These are phyloP conservation scores for Boletus vermiculosoides DNA, from an alignment of 768 basidiomycete species.

Conservation along the genomic window DNA sequence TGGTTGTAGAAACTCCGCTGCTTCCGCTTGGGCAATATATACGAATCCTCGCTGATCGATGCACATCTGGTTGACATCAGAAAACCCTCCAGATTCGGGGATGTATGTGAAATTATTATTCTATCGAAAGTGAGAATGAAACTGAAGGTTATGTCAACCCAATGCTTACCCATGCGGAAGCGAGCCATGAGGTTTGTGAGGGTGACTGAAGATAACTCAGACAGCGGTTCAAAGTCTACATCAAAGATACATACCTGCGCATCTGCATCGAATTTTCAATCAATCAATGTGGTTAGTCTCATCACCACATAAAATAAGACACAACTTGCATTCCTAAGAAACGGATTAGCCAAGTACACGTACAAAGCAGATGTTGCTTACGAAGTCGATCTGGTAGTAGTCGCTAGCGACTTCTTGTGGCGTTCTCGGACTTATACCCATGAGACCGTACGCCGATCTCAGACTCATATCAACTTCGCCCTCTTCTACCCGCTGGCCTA, in stretches of 20 bases:
- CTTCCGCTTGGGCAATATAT: conserved; percentile 55
- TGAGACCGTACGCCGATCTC: no score
- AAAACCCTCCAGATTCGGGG: conserved; percentile 54
- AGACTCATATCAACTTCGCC: no score
- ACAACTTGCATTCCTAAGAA: no score
- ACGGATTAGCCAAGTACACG: no score
- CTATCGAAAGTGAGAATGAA: conserved; percentile 30
- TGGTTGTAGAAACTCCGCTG: conserved; percentile 49
- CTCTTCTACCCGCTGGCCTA: no score
- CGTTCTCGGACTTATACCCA: no score
- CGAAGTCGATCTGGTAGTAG: no score
- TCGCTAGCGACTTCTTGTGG: no score
- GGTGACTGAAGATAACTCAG: conserved; percentile 50
- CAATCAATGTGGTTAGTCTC: conserved; percentile 2
- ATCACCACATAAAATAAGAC: background rate
- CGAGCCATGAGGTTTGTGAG: conserved; percentile 61
- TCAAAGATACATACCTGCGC: conserved; percentile 25
- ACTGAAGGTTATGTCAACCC: background rate
- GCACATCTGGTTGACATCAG: conserved; percentile 49
- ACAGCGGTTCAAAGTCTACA: background rate
- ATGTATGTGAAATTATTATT: conserved; percentile 63
- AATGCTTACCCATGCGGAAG: conserved; percentile 56
- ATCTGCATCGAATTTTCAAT: conserved; percentile 6
- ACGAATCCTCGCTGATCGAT: conserved; percentile 66
- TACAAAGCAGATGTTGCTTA: no score